Evolutionary conservation across 352 stramenopile species (phyloP).

Genomic region (Phytophthora meadii): DNA sequence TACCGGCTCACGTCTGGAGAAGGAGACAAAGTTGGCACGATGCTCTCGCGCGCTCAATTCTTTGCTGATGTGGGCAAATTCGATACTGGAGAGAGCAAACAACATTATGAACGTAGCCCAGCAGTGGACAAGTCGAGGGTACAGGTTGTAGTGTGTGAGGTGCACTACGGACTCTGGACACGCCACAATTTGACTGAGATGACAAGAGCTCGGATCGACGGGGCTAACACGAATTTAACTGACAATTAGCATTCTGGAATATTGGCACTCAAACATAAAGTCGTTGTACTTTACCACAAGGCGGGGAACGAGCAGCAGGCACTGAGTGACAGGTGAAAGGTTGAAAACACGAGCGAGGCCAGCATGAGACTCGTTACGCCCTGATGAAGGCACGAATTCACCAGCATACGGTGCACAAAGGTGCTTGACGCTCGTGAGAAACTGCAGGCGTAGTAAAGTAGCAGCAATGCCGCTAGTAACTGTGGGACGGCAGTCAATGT

Average conservation of each 20-base stretch:
- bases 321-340: constrained; percentile 53
- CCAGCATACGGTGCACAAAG: constrained; percentile 58
- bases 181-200: constrained; percentile 48
- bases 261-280: too few relatives aligned
- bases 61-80: constrained; percentile 45
- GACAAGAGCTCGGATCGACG: constrained; percentile 36
- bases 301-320: constrained; percentile 61
- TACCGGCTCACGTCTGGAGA: constrained; percentile 37
- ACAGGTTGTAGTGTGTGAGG: constrained; percentile 46
- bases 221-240: constrained; percentile 33
- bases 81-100: constrained; percentile 50
- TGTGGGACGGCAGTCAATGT: constrained; percentile 59
- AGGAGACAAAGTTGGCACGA: constrained; percentile 50
- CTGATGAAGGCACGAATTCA: constrained; percentile 67
- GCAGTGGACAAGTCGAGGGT: constrained; percentile 46
- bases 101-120: constrained; percentile 53
- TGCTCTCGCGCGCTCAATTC: constrained; percentile 48
- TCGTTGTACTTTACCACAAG: constrained; percentile 44
- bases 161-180: constrained; percentile 46
- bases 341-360: constrained; percentile 49
- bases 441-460: constrained; percentile 74
- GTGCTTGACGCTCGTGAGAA: constrained; percentile 48
- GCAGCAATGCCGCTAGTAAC: constrained; percentile 42
- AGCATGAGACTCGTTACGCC: constrained; percentile 46
- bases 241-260: constrained; percentile 5